Evolutionary conservation across 2,329 filamentous ascomycete species (phyloP), one percentile per base, ranked within the genome.

Genomic region (Curvularia verruculosa): DNA sequence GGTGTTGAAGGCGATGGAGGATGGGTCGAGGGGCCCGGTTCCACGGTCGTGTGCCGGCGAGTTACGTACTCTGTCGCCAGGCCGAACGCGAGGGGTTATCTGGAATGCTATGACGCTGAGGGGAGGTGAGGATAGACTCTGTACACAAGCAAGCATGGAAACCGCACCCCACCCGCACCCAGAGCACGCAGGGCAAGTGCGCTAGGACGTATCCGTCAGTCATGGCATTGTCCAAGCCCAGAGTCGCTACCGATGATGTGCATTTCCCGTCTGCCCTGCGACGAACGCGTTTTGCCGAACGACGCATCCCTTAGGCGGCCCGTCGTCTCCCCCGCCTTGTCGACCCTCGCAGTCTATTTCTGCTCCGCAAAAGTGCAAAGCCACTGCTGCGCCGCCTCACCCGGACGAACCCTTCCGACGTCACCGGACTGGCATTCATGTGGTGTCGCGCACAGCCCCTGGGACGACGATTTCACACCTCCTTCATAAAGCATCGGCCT

Each of bases 391-490:
- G 39, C 55, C 41, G 55, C 39, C 51, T 15, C n/a, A 54, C 49
- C 51, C 45, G 55, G 51, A 36, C 48, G 54, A 46, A 40, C 21
- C 45, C 55, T 49, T 46, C 55, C 52, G 51, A 58, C 46, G 51
- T 49, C 51, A 54, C 51, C 45, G 52, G 44, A 52, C 52, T 59
- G 54, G 44, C 48, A 48, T 60, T 61, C 58, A 72, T 74, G 71
- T 71, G 52, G 65, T 58, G 55, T 56, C 62, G 69, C 56, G 59
- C 60, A 56, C 65, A 61, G 45, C 52, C 65, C 47, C 49, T 63
- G 39, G 45, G 49, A 61, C 63, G 51, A 48, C 40, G 45, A 46
- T 29, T 49, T 23, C 46, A 50, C 13, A 29, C 31, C 34, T 50
- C 46, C 21, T 46, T 40, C 49, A 29, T 62, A 29, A 57, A 52